phyloP scores from a whole-genome alignment of 2,329 filamentous ascomycete genomes.

The Zymoseptoria ardabiliae region DNA sequence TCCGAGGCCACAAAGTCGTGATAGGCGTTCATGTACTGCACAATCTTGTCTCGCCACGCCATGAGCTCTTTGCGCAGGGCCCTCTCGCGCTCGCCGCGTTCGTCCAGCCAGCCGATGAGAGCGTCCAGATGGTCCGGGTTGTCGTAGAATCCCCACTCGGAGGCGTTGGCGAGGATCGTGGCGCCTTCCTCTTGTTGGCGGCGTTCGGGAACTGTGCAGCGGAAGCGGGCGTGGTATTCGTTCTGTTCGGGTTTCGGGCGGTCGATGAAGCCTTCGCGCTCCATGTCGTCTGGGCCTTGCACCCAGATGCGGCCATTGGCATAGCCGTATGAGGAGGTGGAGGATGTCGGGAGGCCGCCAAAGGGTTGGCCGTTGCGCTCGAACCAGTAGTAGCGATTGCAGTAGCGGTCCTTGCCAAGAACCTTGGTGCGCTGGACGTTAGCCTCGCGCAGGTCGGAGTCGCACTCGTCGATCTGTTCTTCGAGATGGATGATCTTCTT shows the following conservation, averaged over 20 bases:
- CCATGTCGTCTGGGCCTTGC: conserved; percentile 85
- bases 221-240: conserved; percentile 69
- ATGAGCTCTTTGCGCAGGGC: conserved; percentile 83
- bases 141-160: conserved; percentile 87
- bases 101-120: conserved; percentile 81
- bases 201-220: conserved; percentile 76
- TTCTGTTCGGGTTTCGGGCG: conserved; percentile 61
- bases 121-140: conserved; percentile 69
- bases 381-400: conserved; percentile 99
- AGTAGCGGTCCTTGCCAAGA: conserved; percentile 90
- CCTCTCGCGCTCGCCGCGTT: conserved; percentile 75
- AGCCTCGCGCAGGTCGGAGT: conserved; percentile 88
- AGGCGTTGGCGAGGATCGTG: conserved; percentile 67
- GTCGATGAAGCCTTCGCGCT: conserved; percentile 80
- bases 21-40: conserved; percentile 56
- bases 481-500: conserved; percentile 73
- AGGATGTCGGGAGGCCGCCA: conserved; percentile 77
- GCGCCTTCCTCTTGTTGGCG: conserved; percentile 78
- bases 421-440: conserved; percentile 86
- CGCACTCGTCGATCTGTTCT: conserved; percentile 73
- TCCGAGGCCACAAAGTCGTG: conserved; percentile 38
- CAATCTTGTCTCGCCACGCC: conserved; percentile 64
- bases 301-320: conserved; percentile 95
- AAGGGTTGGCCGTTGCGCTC: conserved; percentile 98
- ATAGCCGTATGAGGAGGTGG: conserved; percentile 78